Conservation (phyloP, 352 stramenopile genomes). For the Phytophthora quininea region DNA sequence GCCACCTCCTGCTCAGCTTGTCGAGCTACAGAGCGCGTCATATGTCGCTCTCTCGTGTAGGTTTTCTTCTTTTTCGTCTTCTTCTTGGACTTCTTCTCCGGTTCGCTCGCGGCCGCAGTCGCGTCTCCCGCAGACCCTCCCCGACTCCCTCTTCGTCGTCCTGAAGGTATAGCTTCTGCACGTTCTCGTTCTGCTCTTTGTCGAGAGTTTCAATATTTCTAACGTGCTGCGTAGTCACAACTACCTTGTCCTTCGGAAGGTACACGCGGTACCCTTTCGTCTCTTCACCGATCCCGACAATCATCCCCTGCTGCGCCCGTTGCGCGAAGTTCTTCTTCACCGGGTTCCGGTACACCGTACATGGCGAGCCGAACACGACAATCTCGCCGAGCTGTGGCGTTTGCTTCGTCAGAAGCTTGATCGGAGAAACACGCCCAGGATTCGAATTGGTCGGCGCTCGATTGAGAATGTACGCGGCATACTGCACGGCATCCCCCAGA, state of each 20-base stretch:
- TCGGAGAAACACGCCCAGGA: not conserved
- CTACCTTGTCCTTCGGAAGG: constrained; percentile 10
- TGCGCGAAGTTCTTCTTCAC: not conserved
- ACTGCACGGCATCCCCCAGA: not conserved
- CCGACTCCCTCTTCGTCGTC: not conserved
- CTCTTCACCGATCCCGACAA: constrained; percentile 24
- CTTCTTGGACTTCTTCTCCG: too few relatives aligned
- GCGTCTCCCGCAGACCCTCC: not conserved
- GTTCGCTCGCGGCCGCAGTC: not conserved
- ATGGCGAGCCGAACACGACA: not conserved
- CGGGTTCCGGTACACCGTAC: not conserved
- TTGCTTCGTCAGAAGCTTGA: not conserved
- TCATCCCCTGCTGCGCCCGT: constrained; percentile 7
- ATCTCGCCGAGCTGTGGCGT: not conserved
- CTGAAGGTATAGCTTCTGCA: not conserved
- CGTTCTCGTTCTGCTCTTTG: constrained; percentile 10
- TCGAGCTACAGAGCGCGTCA: not conserved
- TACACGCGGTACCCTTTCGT: constrained; percentile 28
- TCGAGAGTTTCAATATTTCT: constrained; percentile 18
- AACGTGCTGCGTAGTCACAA: constrained; percentile 10
- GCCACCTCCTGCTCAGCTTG: not conserved
- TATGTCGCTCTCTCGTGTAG: not conserved
- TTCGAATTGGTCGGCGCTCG: not conserved
- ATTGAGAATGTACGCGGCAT: not conserved
- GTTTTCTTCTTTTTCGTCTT: constrained; percentile 3